Percentiles rank a stretch among this genome's conserved stretches.
These are phyloP conservation scores for Xylaria acuta DNA, from an alignment of 495 filamentous ascomycete genomes.

Conservation along the genomic window DNA sequence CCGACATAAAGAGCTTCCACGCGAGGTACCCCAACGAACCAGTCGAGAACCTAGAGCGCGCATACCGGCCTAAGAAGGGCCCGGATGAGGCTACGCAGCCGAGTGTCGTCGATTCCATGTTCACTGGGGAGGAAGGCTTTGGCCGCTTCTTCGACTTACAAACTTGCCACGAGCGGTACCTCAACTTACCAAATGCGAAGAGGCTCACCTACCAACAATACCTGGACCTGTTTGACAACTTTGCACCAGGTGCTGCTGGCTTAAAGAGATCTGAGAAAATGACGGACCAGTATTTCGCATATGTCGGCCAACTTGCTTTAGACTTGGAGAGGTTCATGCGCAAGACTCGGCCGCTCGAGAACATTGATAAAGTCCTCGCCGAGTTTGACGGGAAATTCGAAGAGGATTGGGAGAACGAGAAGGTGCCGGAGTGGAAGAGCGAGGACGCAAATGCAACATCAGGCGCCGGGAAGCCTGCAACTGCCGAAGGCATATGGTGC, in stretches of 20 bases:
- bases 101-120: constrained; percentile 84
- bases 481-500: constrained; percentile 81
- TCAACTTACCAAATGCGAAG: constrained; percentile 86
- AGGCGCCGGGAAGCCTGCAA: constrained; percentile 54
- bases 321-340: constrained; percentile 89
- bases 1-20: constrained; percentile 84
- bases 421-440: constrained; percentile 79
- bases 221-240: constrained; percentile 84
- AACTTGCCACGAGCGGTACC: constrained; percentile 79
- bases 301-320: constrained; percentile 75
- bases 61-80: constrained; percentile 74
- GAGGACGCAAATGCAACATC: constrained; percentile 51
- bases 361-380: constrained; percentile 77
- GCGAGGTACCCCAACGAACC: constrained; percentile 91
- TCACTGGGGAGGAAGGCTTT: constrained; percentile 92
- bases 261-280: constrained; percentile 82
- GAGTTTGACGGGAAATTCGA: constrained; percentile 83
- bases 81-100: constrained; percentile 69
- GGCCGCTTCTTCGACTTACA: constrained; percentile 92
- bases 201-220: constrained; percentile 90
- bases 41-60: constrained; percentile 91
- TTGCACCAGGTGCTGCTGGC: constrained; percentile 71
- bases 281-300: constrained; percentile 89
- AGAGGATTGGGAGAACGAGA: constrained; percentile 76
- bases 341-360: constrained; percentile 79